Conservation (phyloP, 2,329 filamentous ascomycete genomes). For the Neopestalotiopsis rosae region DNA sequence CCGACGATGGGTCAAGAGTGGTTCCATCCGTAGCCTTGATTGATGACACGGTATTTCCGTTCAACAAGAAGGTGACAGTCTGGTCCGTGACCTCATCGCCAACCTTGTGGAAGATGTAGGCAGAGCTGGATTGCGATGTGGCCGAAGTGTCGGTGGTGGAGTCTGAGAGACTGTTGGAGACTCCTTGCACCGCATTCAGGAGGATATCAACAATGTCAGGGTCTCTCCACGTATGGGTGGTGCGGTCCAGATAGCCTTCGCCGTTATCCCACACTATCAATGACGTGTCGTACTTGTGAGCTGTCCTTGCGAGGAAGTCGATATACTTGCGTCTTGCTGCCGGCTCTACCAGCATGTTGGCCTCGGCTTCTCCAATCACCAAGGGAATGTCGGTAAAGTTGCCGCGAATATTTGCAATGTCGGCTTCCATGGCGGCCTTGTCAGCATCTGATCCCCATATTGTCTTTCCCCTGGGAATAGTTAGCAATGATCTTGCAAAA, state of each 20-base stretch:
- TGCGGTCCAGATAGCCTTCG: slow-evolving; percentile 58
- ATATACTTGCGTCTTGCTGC: slow-evolving; percentile 64
- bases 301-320: slow-evolving; percentile 56
- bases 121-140: slow-evolving; percentile 52
- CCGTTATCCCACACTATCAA: slow-evolving; percentile 66
- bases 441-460: slow-evolving; percentile 58
- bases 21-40: slow-evolving; percentile 42
- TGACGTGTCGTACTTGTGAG: slow-evolving; percentile 53
- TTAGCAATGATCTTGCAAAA: not conserved
- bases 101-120: slow-evolving; percentile 59
- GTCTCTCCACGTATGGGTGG: slow-evolving; percentile 55
- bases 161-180: slow-evolving; percentile 55
- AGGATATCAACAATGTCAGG: slow-evolving; percentile 52
- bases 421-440: slow-evolving; percentile 52
- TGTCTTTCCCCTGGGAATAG: slow-evolving; percentile 57
- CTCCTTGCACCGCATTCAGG: slow-evolving; percentile 46
- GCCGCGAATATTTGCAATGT: slow-evolving; percentile 54
- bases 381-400: slow-evolving; percentile 62
- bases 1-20: slow-evolving; percentile 41
- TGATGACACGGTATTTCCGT: slow-evolving; percentile 55
- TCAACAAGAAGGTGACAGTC: slow-evolving; percentile 55
- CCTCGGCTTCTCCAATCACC: slow-evolving; percentile 63
- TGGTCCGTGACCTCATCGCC: slow-evolving; percentile 48
- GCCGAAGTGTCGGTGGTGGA: slow-evolving; percentile 54
- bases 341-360: slow-evolving; percentile 55